Evolutionary conservation across 2,329 filamentous ascomycete species (phyloP), one percentile per base, ranked within the genome.

Genomic region (Phaeosphaeria sp.): DNA sequence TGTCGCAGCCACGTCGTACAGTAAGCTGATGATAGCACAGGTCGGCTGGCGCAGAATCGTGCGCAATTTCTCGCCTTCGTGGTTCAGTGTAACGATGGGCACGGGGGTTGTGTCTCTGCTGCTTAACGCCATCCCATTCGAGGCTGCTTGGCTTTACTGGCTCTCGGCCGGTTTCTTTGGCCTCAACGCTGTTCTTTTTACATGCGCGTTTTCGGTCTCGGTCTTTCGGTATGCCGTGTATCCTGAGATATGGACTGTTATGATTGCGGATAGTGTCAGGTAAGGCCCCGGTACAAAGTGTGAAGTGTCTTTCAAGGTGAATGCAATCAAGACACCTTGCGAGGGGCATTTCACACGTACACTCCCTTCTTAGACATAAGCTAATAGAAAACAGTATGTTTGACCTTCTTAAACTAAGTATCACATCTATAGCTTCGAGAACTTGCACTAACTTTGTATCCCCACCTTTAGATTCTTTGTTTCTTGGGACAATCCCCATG

Each of bases 401-500:
- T n/a, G n/a, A n/a, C n/a, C n/a, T n/a, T n/a, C n/a, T n/a, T n/a
- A n/a, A n/a, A n/a, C n/a, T n/a, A n/a, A n/a, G n/a, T n/a, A n/a
- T n/a, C n/a, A n/a, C n/a, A n/a, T n/a, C n/a, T n/a, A n/a, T n/a
- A n/a, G n/a, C n/a, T n/a, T n/a, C n/a, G n/a, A n/a, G n/a, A n/a
- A n/a, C n/a, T n/a, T n/a, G n/a, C n/a, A n/a, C n/a, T n/a, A n/a
- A n/a, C n/a, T n/a, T n/a, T n/a, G n/a, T n/a, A n/a, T n/a, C n/a
- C n/a, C n/a, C n/a, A n/a, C n/a, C n/a, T n/a, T n/a, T n/a, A n/a
- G n/a, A 92, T 67, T 88, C 86, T 1, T 80, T 92, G 52, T 92
- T 91, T 63, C 76, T 92, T 3, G 89, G 78, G 0, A 89, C 87
- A 0, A 83, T 90, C 30, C 88, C 88, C 0, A 91, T 91, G 86